Evolutionary conservation across 192 early-diverging fungal species (phyloP).

Genomic region (Mortierella antarctica): DNA sequence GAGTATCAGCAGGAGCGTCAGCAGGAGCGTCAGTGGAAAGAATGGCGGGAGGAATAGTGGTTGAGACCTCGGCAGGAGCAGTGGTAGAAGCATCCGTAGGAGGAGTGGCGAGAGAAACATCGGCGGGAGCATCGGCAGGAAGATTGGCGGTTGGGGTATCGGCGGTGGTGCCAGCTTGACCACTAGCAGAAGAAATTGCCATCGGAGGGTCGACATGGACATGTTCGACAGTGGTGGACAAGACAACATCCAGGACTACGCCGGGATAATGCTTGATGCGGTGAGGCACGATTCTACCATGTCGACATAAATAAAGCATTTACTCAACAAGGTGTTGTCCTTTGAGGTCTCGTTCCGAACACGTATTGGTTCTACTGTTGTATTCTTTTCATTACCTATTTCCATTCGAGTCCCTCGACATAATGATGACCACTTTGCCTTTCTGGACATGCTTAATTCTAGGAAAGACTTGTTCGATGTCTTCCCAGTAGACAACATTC

Average conservation of each 20-base stretch:
- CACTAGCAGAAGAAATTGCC: too few relatives aligned
- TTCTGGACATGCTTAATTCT: conserved; percentile 6
- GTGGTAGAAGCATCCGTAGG: too few relatives aligned
- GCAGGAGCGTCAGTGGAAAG: too few relatives aligned
- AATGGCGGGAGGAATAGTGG: too few relatives aligned
- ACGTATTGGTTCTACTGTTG: neutral
- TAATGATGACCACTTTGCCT: neutral
- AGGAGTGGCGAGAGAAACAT: neutral
- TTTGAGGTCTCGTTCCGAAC: neutral
- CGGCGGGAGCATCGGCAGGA: neutral
- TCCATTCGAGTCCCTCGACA: neutral
- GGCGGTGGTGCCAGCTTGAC: too few relatives aligned
- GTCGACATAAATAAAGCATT: neutral
- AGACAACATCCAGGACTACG: conserved; percentile 8
- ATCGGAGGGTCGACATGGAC: too few relatives aligned
- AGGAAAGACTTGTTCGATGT: conserved; percentile 11
- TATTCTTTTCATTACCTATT: neutral
- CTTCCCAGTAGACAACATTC: conserved; percentile 5
- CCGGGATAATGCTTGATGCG: neutral
- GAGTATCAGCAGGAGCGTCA: too few relatives aligned
- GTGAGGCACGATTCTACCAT: neutral
- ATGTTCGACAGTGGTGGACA: neutral
- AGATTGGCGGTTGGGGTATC: neutral
- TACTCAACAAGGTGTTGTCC: too few relatives aligned
- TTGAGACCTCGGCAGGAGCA: too few relatives aligned